phyloP scores from a whole-genome alignment of 2,329 filamentous ascomycete species.

The Paecilomyces sp. region DNA sequence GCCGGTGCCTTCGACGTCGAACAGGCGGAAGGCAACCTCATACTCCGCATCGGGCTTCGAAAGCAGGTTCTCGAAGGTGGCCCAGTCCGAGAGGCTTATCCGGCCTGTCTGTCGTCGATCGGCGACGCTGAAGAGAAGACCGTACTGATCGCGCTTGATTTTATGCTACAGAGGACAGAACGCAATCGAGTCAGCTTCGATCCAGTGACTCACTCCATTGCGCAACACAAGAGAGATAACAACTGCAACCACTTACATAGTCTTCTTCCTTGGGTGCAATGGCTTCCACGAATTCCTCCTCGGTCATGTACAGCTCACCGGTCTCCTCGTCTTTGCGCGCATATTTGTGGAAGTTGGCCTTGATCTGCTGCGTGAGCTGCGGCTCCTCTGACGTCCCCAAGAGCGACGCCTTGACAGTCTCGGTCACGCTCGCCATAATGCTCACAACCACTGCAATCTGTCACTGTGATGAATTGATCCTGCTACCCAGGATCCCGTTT shows the following conservation, averaged over 20 bases:
- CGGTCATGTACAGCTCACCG: constrained; percentile 72
- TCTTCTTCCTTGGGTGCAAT: constrained; percentile 82
- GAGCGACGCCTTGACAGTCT: constrained; percentile 72
- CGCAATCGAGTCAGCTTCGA: constrained; percentile 10
- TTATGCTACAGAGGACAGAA: constrained; percentile 63
- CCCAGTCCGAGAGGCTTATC: constrained; percentile 79
- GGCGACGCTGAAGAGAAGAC: constrained; percentile 84
- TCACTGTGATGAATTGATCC: neutral
- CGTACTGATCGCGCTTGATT: constrained; percentile 93
- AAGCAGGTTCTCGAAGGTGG: constrained; percentile 87
- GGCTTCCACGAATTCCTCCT: constrained; percentile 83
- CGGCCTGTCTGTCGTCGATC: constrained; percentile 69
- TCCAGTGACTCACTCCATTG: constrained; percentile 1
- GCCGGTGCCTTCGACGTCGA: constrained; percentile 78
- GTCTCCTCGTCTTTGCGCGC: constrained; percentile 67
- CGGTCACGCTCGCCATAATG: constrained; percentile 50
- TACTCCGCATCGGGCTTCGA: constrained; percentile 95
- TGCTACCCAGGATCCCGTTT: neutral
- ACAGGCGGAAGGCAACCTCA: constrained; percentile 95
- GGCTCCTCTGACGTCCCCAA: constrained; percentile 54
- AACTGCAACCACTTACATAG: constrained; percentile 60
- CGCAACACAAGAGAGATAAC: neutral
- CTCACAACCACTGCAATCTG: neutral
- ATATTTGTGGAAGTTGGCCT: constrained; percentile 67
- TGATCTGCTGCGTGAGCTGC: constrained; percentile 66